Evolutionary conservation across 495 filamentous ascomycete species (phyloP).

Genomic region (Neurospora tetraspora): DNA sequence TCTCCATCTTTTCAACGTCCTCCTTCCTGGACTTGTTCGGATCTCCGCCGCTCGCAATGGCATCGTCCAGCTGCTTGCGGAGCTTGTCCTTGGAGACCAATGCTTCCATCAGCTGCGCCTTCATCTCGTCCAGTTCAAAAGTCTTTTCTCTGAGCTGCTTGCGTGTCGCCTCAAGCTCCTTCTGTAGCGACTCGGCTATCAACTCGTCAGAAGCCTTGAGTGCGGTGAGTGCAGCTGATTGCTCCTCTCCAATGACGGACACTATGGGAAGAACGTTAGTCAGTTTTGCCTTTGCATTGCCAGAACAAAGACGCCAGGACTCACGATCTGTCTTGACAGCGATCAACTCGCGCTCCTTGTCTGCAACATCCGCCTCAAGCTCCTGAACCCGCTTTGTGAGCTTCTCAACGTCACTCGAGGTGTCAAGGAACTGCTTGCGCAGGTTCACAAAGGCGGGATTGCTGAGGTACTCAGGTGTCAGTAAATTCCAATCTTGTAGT

Average conservation of each 20-base stretch:
- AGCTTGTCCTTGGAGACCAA: conserved; percentile 46
- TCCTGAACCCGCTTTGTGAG: conserved; percentile 32
- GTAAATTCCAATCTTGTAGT: conserved; percentile 10
- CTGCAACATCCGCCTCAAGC: conserved; percentile 33
- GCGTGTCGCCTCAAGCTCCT: conserved; percentile 39
- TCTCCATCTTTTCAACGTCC: conserved; percentile 41
- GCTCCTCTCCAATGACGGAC: conserved; percentile 36
- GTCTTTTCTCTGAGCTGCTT: conserved; percentile 27
- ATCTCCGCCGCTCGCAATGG: conserved; percentile 8
- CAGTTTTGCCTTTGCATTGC: background rate
- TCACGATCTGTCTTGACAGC: conserved; percentile 26
- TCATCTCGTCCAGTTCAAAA: conserved; percentile 39
- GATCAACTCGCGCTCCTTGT: conserved; percentile 37
- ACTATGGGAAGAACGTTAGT: conserved; percentile 26
- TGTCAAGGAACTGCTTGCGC: conserved; percentile 24
- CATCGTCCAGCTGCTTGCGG: conserved; percentile 38
- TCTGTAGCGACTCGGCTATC: conserved; percentile 39
- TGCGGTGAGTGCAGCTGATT: conserved; percentile 35
- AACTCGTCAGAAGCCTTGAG: conserved; percentile 44
- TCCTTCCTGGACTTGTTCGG: conserved; percentile 32
- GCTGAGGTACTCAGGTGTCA: conserved; percentile 31
- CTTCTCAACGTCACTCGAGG: conserved; percentile 20
- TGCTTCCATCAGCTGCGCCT: conserved; percentile 39
- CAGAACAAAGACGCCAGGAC: conserved; percentile 2
- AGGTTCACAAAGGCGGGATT: conserved; percentile 27